These are phyloP conservation scores for Suhomyces sp. DNA, from an alignment of 805 yeast species.

Conservation along the genomic window DNA sequence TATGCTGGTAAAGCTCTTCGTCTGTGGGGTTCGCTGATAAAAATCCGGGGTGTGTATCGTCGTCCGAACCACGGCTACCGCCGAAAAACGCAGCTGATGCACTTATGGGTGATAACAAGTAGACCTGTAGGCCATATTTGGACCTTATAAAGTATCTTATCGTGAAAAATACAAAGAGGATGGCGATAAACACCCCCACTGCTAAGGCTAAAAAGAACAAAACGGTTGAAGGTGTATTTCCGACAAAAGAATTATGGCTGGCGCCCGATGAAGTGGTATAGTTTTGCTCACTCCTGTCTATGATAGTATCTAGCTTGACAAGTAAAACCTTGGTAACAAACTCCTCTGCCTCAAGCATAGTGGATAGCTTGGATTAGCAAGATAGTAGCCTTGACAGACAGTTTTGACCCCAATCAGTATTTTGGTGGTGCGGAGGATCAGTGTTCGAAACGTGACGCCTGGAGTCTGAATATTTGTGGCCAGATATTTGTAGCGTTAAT, in stretches of 20 bases:
- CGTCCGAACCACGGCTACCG: neutral
- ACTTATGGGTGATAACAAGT: slow-evolving; percentile 22
- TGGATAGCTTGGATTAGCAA: neutral
- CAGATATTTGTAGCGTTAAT: neutral
- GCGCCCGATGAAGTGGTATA: neutral
- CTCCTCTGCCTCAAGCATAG: neutral
- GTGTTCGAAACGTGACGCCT: neutral
- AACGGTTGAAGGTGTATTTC: slow-evolving; percentile 58
- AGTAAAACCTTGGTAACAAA: neutral
- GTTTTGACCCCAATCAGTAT: neutral
- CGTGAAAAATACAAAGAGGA: slow-evolving; percentile 57
- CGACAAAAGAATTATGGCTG: slow-evolving; percentile 27
- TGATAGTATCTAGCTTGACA: neutral
- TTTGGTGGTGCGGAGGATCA: neutral
- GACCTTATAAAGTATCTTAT: slow-evolving; percentile 58
- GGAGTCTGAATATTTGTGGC: neutral
- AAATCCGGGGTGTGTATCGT: neutral
- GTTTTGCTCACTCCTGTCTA: neutral
- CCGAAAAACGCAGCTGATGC: neutral
- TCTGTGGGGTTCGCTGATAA: slow-evolving; percentile 11
- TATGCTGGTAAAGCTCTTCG: slow-evolving; percentile 33
- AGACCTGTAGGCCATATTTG: slow-evolving; percentile 50
- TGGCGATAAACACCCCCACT: slow-evolving; percentile 57
- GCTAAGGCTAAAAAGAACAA: slow-evolving; percentile 62
- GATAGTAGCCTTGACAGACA: neutral